These are phyloP conservation scores for Salvia miltiorrhiza DNA, from an alignment of 257 asterid species.

Conservation along the genomic window DNA sequence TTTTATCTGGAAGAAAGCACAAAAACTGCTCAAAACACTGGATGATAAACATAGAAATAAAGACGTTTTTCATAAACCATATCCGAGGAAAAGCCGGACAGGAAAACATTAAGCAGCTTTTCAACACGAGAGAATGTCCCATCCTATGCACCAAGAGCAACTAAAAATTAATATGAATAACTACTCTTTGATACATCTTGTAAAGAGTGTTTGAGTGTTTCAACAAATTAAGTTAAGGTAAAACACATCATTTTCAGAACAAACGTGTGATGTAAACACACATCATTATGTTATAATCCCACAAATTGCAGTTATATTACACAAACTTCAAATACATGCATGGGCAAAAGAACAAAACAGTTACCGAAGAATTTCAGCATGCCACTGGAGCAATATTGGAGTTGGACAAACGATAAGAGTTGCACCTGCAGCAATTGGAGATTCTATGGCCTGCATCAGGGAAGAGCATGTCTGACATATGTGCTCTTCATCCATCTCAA, in stretches of 20 bases:
- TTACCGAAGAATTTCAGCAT: constrained; percentile 94
- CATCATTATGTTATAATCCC: constrained; percentile 1
- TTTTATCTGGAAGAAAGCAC: constrained; percentile 2
- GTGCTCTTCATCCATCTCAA: constrained; percentile 59
- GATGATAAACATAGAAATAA: neutral
- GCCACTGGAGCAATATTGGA: constrained; percentile 98
- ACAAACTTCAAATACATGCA: constrained; percentile 22
- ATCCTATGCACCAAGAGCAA: neutral
- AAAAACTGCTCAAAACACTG: neutral
- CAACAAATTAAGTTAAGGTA: neutral
- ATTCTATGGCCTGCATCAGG: constrained; percentile 77
- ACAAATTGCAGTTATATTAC: neutral
- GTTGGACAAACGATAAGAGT: constrained; percentile 98
- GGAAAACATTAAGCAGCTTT: constrained; percentile 15
- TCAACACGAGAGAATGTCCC: neutral
- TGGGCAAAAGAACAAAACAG: constrained; percentile 27
- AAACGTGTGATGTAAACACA: neutral
- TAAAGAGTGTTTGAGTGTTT: neutral
- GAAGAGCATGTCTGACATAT: constrained; percentile 72
- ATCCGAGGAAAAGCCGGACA: constrained; percentile 16
- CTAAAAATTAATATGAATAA: neutral
- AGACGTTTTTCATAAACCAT: neutral
- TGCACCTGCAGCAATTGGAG: constrained; percentile 86
- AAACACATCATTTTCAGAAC: neutral
- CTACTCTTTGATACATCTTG: neutral